Base-by-base conservation (phyloP, 352 stramenopile species). In the Globisporangium splendens region DNA sequence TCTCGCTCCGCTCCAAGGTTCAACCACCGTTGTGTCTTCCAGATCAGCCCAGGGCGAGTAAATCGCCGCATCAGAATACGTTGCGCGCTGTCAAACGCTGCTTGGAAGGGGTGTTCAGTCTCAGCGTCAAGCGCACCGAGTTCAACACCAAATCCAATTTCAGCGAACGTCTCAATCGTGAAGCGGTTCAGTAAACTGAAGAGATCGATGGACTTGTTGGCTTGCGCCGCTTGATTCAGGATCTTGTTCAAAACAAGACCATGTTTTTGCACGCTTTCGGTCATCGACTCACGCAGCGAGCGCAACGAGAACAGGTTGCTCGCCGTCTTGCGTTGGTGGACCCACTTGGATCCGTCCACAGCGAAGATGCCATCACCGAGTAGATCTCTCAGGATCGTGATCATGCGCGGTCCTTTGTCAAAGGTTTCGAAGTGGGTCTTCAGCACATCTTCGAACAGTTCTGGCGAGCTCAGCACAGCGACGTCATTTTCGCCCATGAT, bases 261-360 rank as follows among this genome's bases (percentile, higher is more conserved):
- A 43, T 84, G 66, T 13, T 66, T 61, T 13, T 65, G 64, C 21
- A 84, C 56, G 1, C 48, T 44, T 1, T 47, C 12, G 1, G 63
- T 69, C 73, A 83, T 80, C 12, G 63, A 70, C 12, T 75, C 65
- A 31, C 68, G 54, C 11, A 86, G 18, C 8, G 65, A 24, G 13
- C 63, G 63, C 47, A 65, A 73, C 8, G 77, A 88, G 44, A 95
- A 94, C 18, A 97, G 83, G 48, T 94, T 86, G 47, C 80, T 95
- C 48, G 86, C 83, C 0, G 68, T 83, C 58, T 92, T 92, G 52
- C 84, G 75, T 58, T 94, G 84, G 41, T 82, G 61, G 33, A 73
- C 56, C 84, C 84, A 94, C 22, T 43, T 22, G n/a, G 69, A 58
- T 4, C 79, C 78, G 54, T 94, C 79, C 8, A 69, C 66, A 8